Percentiles rank a stretch among this genome's conserved stretches.
These are phyloP conservation scores for Elsinoe ampelina DNA, from an alignment of 2,329 filamentous ascomycete genomes.

Conservation along the genomic window DNA sequence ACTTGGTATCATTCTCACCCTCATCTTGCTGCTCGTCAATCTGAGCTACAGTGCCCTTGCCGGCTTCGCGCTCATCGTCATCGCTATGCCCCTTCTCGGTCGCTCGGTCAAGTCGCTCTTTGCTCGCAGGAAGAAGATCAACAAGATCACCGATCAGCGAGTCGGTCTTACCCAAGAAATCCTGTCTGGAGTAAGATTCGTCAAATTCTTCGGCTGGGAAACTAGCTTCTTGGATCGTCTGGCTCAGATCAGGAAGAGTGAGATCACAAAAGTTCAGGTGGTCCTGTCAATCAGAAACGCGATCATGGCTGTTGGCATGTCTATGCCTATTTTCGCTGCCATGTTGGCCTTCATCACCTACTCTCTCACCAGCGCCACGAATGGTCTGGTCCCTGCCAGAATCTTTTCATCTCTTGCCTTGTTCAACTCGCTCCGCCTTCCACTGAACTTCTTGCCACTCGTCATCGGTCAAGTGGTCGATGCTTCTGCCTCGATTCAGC, in stretches of 20 bases:
- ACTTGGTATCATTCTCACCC: conserved; percentile 65
- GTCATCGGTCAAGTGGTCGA: conserved; percentile 86
- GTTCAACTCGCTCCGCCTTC: conserved; percentile 85
- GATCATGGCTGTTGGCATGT: conserved; percentile 75
- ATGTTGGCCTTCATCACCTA: conserved; percentile 90
- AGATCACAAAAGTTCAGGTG: conserved; percentile 77
- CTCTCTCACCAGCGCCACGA: conserved; percentile 45
- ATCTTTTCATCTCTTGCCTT: conserved; percentile 89
- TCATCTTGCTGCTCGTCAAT: conserved; percentile 75
- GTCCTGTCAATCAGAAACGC: conserved; percentile 74
- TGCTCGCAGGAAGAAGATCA: conserved; percentile 66
- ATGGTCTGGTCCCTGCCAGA: conserved; percentile 60
- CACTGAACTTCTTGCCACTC: conserved; percentile 78
- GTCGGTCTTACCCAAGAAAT: conserved; percentile 91
- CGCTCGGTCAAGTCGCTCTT: conserved; percentile 70
- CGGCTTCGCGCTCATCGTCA: conserved; percentile 71
- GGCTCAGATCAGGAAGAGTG: conserved; percentile 60
- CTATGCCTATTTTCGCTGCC: conserved; percentile 84
- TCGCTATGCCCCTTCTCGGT: conserved; percentile 70
- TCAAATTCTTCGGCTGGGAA: conserved; percentile 97
- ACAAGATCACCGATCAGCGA: conserved; percentile 86
- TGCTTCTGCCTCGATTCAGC: conserved; percentile 72
- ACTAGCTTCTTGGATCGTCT: conserved; percentile 72
- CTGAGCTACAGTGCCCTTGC: conserved; percentile 81
- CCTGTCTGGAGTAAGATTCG: conserved; percentile 79